These are phyloP conservation scores for Candida ulmi DNA, from an alignment of 805 yeast genomes.

Conservation along the genomic window DNA sequence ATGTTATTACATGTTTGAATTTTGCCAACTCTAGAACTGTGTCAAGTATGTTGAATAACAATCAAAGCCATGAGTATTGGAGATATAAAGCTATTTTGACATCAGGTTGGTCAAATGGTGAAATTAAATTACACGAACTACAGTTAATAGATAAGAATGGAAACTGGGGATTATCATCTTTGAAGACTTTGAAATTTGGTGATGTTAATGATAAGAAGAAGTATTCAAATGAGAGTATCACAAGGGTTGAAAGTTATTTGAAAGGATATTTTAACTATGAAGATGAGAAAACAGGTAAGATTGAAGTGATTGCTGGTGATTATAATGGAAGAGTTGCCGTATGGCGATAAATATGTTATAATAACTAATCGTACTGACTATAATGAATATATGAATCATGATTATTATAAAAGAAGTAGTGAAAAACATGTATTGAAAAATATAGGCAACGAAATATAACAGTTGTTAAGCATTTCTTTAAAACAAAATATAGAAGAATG, in stretches of 20 bases:
- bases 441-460: too few species aligned
- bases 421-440: too few species aligned
- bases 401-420: neutral
- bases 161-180: slow-evolving; percentile 20
- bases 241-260: slow-evolving; percentile 29
- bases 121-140: slow-evolving; percentile 27
- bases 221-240: slow-evolving; percentile 18
- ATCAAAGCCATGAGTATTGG: slow-evolving; percentile 34
- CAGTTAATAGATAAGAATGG: slow-evolving; percentile 11
- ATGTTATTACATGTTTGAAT: slow-evolving; percentile 20
- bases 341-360: slow-evolving; percentile 31
- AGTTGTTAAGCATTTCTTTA: too few species aligned
- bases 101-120: slow-evolving; percentile 31
- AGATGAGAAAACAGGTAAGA: slow-evolving; percentile 32
- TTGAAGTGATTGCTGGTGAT: slow-evolving; percentile 50
- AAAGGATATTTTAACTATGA: slow-evolving; percentile 26
- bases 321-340: slow-evolving; percentile 43
- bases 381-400: too few species aligned
- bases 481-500: too few species aligned
- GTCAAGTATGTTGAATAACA: slow-evolving; percentile 17
- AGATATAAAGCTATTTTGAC: slow-evolving; percentile 28
- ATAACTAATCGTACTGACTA: neutral
- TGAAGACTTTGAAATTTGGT: slow-evolving; percentile 21
- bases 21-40: slow-evolving; percentile 25
- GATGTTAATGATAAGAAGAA: slow-evolving; percentile 11